These are phyloP conservation scores for Debaryomyces maramus DNA, from an alignment of 805 yeast genomes.

Conservation along the genomic window DNA sequence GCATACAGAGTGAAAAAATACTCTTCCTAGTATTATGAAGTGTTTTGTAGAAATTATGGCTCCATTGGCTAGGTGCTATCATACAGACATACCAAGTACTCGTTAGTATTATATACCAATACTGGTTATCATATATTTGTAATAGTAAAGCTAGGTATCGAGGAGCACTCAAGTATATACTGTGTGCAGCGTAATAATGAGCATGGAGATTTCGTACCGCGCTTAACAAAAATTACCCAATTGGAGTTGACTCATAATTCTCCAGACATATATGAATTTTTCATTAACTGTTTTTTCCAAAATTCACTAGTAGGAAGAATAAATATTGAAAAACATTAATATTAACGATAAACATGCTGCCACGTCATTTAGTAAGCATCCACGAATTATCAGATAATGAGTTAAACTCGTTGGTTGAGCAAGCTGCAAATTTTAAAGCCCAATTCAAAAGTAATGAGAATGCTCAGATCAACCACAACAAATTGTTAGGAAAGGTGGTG, in stretches of 20 bases:
- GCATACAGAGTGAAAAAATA: no score
- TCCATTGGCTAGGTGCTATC: no score
- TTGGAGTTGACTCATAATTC: constrained; percentile 7
- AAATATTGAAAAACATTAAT: no score
- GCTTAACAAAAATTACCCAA: constrained; percentile 7
- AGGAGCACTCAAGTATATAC: no score
- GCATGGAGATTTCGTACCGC: constrained; percentile 7
- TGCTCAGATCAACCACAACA: constrained; percentile 36
- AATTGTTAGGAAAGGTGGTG: constrained; percentile 70
- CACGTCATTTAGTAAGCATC: constrained; percentile 75
- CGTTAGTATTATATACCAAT: neutral
- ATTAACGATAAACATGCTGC: constrained; percentile 18
- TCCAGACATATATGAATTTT: neutral
- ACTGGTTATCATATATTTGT: neutral
- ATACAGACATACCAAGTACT: no score
- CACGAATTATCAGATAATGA: constrained; percentile 70
- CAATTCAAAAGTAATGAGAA: constrained; percentile 51
- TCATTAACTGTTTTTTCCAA: neutral
- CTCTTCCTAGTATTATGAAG: no score
- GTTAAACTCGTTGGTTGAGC: constrained; percentile 60
- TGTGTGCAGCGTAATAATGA: neutral
- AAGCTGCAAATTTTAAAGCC: constrained; percentile 64
- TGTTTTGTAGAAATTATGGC: no score
- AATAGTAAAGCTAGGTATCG: no score
- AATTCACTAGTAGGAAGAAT: no score